Evolutionary conservation across 2,329 filamentous ascomycete genomes (phyloP), one percentile per base, ranked within the genome.

Genomic region (Diaporthe aspalathi): DNA sequence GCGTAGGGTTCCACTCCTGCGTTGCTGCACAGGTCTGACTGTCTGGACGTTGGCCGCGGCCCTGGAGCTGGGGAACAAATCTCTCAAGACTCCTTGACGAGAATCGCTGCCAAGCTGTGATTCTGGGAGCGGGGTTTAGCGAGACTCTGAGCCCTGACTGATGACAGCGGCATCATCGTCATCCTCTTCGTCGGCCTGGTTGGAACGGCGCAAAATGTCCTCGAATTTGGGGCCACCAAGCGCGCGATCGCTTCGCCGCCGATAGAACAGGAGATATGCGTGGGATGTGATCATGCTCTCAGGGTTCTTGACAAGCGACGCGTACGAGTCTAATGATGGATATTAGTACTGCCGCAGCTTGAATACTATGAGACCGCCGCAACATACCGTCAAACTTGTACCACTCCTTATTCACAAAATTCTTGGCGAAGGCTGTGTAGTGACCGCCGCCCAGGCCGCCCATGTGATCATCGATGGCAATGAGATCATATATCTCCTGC

Each of bases 201-300:
- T 65, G 27, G 66, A 73, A 6, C 67, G 56, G 43, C 68, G 88
- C 68, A 93, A 85, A 63, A 97, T 90, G 74, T 91, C 85, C 75
- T 91, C 88, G 72, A 98, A 91, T 66, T 88, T 88, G 54, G 91
- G 87, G 32, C 95, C 95, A 70, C 96, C 96, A 75, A 99, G 89
- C 74, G 94, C 93, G 73, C 82, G 83, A 9, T 88, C 86, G 6
- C 94, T 94, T 74, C 94, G 92, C 70, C 96, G 93, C 50, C 96
- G 93, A 83, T 99, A 99, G 85, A 99, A 99, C 43, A 99, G 87
- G 14, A 99, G 88, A 81, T 99, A 99, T 0, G 96, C 96, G 24
- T 93, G 91, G 20, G 89, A 83, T 5, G 93, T 93, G 6, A 97
- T 89, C 11, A 94, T 89, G 35, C 84, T 85, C 43, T 87, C 81